Base-by-base conservation (phyloP, 2,329 filamentous ascomycete species). In the Botryotinia convoluta region DNA sequence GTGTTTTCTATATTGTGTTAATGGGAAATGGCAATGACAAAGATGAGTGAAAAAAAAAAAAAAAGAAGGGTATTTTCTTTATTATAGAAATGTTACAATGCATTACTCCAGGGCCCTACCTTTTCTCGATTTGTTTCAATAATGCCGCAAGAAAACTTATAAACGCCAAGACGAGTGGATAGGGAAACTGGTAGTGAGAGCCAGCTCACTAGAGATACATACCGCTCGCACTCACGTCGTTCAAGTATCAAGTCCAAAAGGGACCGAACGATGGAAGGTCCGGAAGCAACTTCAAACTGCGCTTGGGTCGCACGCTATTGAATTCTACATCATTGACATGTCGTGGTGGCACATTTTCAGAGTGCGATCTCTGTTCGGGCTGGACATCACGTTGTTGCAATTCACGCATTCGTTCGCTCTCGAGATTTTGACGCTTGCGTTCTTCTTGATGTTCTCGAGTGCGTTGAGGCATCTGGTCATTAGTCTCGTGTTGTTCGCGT, bases 291-390 rank as follows among this genome's bases (percentile, higher is more conserved):
- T 12, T 44, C 9, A 44, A 32, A 42, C 48, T 69, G 9, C 65
- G 37, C n/a, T 57, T 29, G 10, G 65, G 65, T 57, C 35, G 48
- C 5, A 42, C 37, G n/a, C 48, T 69, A 3, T 32, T 51, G 29
- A 69, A 69, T 69, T 57, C 18, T 48, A 69, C 37, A 42, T 57
- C 65, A 2, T 69, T 69, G 48, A 26, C 65, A 9, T n/a, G 39
- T 39, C 4, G 35, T 57, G 65, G 8, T 20, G 35, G 32, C 22
- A 35, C 16, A 18, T 20, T 18, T 22, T 54, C 32, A 26, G 45
- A 67, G 32, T 35, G 45, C 10, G 45, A 12, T 37, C 45, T 39
- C 26, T 37, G 45, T 2, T 39, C 64, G 22, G 7, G 9, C 26
- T 51, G 48, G 3, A 29, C 5, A 18, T 44, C 35, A 7, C 37